Evolutionary conservation across 1,284 basidiomycete genomes (phyloP).

Genomic region (Trichosporon asahii): DNA sequence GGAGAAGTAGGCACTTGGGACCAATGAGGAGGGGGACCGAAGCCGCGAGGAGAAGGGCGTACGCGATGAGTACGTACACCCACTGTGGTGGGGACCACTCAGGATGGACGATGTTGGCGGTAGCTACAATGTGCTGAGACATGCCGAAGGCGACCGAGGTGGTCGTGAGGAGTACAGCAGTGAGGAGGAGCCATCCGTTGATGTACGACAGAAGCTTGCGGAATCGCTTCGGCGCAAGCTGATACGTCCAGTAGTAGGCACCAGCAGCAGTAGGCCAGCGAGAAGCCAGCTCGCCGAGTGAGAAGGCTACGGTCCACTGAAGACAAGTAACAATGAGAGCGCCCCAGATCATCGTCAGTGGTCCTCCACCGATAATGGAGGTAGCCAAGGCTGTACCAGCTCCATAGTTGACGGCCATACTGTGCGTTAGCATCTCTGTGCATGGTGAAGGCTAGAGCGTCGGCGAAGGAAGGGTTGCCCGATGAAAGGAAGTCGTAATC

Average conservation of each 20-base stretch:
- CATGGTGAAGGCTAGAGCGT: neutral
- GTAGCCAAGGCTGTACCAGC: conserved; percentile 15
- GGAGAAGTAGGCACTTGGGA: conserved; percentile 9
- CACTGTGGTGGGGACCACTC: conserved; percentile 22
- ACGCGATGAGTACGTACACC: conserved; percentile 20
- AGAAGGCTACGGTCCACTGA: conserved; percentile 19
- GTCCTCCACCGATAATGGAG: conserved; percentile 20
- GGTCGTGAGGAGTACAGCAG: conserved; percentile 19
- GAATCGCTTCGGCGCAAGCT: conserved; percentile 18
- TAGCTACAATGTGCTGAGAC: conserved; percentile 20
- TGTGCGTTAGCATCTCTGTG: neutral
- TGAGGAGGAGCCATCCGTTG: conserved; percentile 24
- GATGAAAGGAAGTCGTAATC: too few relatives aligned
- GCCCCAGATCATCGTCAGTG: conserved; percentile 20
- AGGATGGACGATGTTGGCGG: conserved; percentile 17
- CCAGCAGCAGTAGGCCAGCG: conserved; percentile 23
- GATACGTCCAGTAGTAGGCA: conserved; percentile 25
- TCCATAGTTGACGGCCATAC: conserved; percentile 21
- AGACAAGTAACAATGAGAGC: conserved; percentile 18
- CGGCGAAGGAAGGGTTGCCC: neutral
- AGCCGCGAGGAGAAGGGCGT: conserved; percentile 15
- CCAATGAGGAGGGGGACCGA: conserved; percentile 16
- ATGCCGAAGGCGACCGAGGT: conserved; percentile 21
- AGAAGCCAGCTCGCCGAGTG: conserved; percentile 19
- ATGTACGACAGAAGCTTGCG: conserved; percentile 21